Evolutionary conservation across 768 basidiomycete genomes (phyloP).

Genomic region (Rubroboletus satanas): DNA sequence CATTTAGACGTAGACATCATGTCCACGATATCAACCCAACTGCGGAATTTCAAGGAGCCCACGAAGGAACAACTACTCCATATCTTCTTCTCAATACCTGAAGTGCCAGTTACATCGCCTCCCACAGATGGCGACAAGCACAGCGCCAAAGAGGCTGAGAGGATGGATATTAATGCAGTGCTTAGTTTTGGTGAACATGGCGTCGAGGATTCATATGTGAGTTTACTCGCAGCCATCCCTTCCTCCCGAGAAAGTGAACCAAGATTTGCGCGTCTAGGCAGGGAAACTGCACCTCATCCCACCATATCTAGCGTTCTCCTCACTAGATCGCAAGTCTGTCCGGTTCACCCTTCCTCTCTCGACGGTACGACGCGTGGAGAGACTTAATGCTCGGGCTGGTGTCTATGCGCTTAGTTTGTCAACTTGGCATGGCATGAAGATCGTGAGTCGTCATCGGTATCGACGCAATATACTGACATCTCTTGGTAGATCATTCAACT

Average conservation of each 20-base stretch:
- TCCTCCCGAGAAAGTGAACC: neutral
- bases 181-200: constrained; percentile 73
- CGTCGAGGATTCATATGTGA: constrained; percentile 90
- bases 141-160: constrained; percentile 45
- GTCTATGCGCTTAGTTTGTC: constrained; percentile 93
- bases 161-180: constrained; percentile 87
- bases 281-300: constrained; percentile 87
- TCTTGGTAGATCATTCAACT: constrained; percentile 77
- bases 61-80: constrained; percentile 82
- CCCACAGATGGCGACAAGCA: constrained; percentile 23
- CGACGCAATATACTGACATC: constrained; percentile 5
- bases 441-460: constrained; percentile 45
- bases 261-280: constrained; percentile 46
- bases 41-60: constrained; percentile 90
- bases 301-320: constrained; percentile 87
- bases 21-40: constrained; percentile 82
- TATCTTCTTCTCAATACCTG: constrained; percentile 83
- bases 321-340: constrained; percentile 89
- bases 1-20: constrained; percentile 35
- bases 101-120: constrained; percentile 25
- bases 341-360: constrained; percentile 88
- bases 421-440: constrained; percentile 93
- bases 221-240: constrained; percentile 30
- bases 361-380: constrained; percentile 89
- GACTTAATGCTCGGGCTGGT: constrained; percentile 88